Evolutionary conservation across 2,329 filamentous ascomycete genomes (phyloP).

Genomic region (Fusarium goolgardi): DNA sequence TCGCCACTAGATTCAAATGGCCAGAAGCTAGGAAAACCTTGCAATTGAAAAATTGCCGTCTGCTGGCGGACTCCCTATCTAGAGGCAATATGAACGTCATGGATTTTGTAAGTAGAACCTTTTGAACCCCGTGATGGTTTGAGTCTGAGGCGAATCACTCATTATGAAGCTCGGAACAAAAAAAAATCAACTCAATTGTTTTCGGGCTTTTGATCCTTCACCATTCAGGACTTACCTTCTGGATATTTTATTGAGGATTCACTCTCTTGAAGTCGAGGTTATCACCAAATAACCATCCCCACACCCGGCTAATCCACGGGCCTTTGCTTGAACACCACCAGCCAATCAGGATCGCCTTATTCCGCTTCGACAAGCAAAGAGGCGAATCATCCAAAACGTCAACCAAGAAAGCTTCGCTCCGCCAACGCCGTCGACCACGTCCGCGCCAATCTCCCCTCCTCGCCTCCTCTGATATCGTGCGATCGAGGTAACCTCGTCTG

Average conservation of each 20-base stretch:
- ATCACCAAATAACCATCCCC: constrained; percentile 20
- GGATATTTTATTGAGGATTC: background rate
- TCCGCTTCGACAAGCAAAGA: constrained; percentile 44
- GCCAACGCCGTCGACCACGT: constrained; percentile 30
- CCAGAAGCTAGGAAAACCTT: background rate
- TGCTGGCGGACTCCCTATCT: background rate
- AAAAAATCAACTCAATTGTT: background rate
- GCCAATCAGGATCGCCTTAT: constrained; percentile 51
- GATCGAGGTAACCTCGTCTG: constrained; percentile 37
- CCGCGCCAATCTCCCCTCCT: constrained; percentile 34
- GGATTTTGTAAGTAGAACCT: background rate
- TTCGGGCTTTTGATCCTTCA: background rate
- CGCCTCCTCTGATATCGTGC: constrained; percentile 27
- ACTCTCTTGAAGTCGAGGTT: constrained; percentile 11
- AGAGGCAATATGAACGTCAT: constrained; percentile 30
- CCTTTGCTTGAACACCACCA: background rate
- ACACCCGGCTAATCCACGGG: constrained; percentile 49
- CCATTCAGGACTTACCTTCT: background rate
- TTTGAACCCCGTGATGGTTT: constrained; percentile 12
- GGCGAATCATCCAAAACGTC: constrained; percentile 50
- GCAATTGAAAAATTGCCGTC: constrained; percentile 1
- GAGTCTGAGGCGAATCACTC: constrained; percentile 7
- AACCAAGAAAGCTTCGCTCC: constrained; percentile 43
- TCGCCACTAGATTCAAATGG: constrained; percentile 13
- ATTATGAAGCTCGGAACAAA: background rate